Evolutionary conservation across 345 rosid species (phyloP), one percentile per base, ranked within the genome.

Genomic region (Psidium guajava): DNA sequence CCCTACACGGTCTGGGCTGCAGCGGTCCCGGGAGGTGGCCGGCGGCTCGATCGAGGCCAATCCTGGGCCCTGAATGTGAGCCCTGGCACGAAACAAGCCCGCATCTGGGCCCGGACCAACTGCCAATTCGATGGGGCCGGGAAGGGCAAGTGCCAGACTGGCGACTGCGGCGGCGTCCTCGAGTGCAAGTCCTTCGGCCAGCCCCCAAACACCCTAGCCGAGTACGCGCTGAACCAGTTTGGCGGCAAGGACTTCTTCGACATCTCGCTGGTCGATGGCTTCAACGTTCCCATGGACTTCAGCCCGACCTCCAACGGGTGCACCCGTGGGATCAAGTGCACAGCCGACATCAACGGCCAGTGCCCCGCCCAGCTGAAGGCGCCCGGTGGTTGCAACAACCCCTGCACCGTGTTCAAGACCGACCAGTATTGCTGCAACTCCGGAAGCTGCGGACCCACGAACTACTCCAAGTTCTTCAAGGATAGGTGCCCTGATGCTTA

Each of bases 241-340:
- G 42, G 3, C 0, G 50, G 42, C 42, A 5, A 32, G 49, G 90
- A 90, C 82, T 86, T 90, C 83, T 86, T 85, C 6, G 91, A 87
- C 85, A 88, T 89, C 8, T 89, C 91, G 16, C 86, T 88, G 3
- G 86, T 85, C 6, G 88, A 90, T 6, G 90, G 91, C 14, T 90
- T 88, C 56, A 90, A 90, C 22, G 87, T 90, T 16, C 90, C 90
- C 1, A 87, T 90, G 87, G 64, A 16, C 24, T 86, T 90, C 22
- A 84, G 86, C 21, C 83, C 90, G 24, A 84, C 86, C 0, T 81
- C 87, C 3, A 1, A 59, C 0, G 84, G 87, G n/a, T 85, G 86
- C 57, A 7, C 15, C 16, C 28, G 86, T 0, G 88, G 88, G 53
- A 77, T 88, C 6, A 2, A 55, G 4, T 90, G 91, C 81, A 5